Conservation (phyloP, 2,329 filamentous ascomycete genomes). For the Sclerotinia borealis region DNA sequence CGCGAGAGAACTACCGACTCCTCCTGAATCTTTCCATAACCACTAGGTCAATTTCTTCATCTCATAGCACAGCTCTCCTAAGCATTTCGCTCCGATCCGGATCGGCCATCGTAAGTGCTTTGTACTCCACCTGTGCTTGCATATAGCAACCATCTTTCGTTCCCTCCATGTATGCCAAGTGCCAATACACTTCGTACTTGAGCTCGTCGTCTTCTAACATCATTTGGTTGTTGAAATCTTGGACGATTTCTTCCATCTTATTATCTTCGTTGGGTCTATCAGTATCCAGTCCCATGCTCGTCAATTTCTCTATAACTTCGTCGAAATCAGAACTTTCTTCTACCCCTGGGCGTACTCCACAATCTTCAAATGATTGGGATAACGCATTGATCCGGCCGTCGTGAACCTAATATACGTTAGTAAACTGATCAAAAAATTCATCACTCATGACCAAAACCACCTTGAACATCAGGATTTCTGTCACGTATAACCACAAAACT, state of each 20-base stretch:
- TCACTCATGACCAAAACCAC: neutral
- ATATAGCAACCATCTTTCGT: conserved; percentile 5
- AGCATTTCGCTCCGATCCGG: neutral
- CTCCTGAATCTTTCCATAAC: neutral
- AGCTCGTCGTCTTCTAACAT: conserved; percentile 1
- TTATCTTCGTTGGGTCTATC: neutral
- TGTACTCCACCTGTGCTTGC: conserved; percentile 3
- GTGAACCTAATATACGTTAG: conserved; percentile 1
- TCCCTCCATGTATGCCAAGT: conserved; percentile 9
- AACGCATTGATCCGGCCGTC: conserved; percentile 10
- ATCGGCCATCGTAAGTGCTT: neutral
- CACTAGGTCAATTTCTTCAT: conserved; percentile 2
- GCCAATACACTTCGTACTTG: conserved; percentile 8
- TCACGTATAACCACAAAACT: neutral
- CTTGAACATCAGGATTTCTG: neutral
- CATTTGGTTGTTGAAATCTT: neutral
- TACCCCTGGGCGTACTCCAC: neutral
- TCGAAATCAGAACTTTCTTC: neutral
- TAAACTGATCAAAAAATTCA: neutral
- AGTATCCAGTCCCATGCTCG: neutral
- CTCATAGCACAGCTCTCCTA: neutral
- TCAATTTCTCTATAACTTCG: neutral
- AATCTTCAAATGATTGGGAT: neutral
- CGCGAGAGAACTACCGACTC: neutral
- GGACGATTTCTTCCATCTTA: neutral